Evolutionary conservation across 176 grass and related monocot species (phyloP).

Genomic region (Triticum turgidum): DNA sequence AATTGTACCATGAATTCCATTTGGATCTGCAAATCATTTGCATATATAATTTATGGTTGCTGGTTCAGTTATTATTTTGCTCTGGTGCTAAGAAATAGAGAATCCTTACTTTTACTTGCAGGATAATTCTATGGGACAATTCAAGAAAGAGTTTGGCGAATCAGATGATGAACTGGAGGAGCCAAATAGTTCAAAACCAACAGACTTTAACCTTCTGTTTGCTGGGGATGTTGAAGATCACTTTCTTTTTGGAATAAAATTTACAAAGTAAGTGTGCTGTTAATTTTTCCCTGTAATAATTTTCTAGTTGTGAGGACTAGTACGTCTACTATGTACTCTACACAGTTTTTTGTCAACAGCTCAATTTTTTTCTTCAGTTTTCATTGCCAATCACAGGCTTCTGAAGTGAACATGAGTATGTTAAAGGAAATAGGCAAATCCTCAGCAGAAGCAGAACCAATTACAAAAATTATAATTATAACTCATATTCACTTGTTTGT

Average conservation of each 20-base stretch:
- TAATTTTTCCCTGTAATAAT: background rate
- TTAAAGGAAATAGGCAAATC: conserved; percentile 7
- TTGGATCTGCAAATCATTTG: background rate
- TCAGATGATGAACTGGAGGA: conserved; percentile 63
- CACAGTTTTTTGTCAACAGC: background rate
- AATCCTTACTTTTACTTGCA: conserved; percentile 34
- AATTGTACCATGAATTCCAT: background rate
- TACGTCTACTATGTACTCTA: background rate
- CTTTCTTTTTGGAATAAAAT: conserved; percentile 94
- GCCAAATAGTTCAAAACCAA: conserved; percentile 65
- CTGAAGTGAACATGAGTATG: background rate
- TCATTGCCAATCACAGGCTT: background rate
- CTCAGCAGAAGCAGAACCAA: conserved; percentile 1
- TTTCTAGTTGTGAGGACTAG: background rate
- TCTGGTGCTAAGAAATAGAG: conserved; percentile 28
- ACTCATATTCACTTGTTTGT: background rate
- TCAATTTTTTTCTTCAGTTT: conserved; percentile 1
- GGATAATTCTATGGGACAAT: conserved; percentile 64
- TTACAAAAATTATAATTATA: background rate
- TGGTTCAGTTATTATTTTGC: background rate
- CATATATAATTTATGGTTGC: background rate
- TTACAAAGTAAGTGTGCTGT: conserved; percentile 68
- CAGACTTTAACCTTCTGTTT: conserved; percentile 73
- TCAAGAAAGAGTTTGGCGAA: conserved; percentile 70
- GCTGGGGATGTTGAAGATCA: conserved; percentile 79